phyloP scores from a whole-genome alignment of 2,329 filamentous ascomycete species.

The Penicillium decumbens region DNA sequence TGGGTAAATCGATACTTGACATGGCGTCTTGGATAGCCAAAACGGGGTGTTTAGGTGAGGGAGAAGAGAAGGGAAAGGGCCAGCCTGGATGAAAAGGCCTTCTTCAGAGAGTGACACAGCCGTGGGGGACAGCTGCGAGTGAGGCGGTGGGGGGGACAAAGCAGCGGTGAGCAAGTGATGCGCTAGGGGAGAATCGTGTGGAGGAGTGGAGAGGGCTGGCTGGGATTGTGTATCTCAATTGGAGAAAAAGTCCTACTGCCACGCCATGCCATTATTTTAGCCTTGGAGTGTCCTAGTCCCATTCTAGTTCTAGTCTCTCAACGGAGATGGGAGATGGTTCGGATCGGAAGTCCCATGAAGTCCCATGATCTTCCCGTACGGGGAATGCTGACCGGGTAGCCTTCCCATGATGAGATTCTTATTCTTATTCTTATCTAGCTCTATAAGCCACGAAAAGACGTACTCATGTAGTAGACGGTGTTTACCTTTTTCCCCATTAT shows the following conservation, averaged over 20 bases:
- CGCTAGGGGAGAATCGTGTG: conserved; percentile 35
- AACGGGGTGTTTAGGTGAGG: conserved; percentile 23
- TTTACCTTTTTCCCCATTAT: neutral
- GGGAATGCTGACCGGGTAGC: conserved; percentile 11
- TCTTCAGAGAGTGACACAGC: conserved; percentile 26
- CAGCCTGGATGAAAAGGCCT: conserved; percentile 31
- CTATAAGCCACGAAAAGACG: neutral
- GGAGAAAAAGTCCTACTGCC: conserved; percentile 1
- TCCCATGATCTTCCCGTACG: conserved; percentile 1
- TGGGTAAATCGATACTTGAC: conserved; percentile 44
- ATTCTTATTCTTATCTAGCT: neutral
- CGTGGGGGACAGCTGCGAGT: conserved; percentile 21
- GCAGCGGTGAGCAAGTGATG: conserved; percentile 43
- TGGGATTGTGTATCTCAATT: conserved; percentile 6
- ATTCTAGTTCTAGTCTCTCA: neutral
- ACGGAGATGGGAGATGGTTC: neutral
- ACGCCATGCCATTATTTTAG: neutral
- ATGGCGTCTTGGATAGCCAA: conserved; percentile 34
- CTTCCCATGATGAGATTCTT: conserved; percentile 8
- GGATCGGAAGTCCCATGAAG: conserved; percentile 5
- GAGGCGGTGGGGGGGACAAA: conserved; percentile 43
- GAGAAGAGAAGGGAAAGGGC: conserved; percentile 27
- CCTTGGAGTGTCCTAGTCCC: neutral
- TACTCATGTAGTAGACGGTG: neutral
- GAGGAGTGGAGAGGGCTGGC: conserved; percentile 26